phyloP scores from a whole-genome alignment of 2,329 filamentous ascomycete species.

The Beauveria rudraprayagi region DNA sequence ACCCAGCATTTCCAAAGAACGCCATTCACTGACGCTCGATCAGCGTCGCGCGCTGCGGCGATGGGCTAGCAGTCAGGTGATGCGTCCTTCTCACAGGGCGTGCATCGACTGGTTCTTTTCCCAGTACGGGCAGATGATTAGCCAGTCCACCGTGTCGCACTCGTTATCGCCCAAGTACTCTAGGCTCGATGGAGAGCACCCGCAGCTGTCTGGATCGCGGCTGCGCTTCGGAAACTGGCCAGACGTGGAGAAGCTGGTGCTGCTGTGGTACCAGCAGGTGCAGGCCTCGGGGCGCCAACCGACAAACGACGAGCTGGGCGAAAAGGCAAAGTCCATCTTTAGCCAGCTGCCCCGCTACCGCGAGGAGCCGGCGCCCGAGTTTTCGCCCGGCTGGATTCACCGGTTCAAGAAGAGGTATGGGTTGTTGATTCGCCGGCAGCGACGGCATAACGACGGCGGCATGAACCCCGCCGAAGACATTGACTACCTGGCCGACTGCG shows the following conservation, averaged over 20 bases:
- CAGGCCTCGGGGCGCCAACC: conserved; percentile 46
- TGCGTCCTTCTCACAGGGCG: conserved; percentile 51
- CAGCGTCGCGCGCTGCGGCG: conserved; percentile 52
- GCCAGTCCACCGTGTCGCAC: conserved; percentile 56
- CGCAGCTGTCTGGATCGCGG: conserved; percentile 53
- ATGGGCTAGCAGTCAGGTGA: conserved; percentile 50
- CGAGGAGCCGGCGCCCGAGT: conserved; percentile 51
- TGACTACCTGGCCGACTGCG: conserved; percentile 50
- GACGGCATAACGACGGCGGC: conserved; percentile 40
- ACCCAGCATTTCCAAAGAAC: conserved; percentile 33
- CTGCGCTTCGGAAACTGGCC: conserved; percentile 58
- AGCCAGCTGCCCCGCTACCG: conserved; percentile 51
- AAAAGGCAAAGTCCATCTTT: conserved; percentile 54
- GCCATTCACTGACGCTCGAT: conserved; percentile 53
- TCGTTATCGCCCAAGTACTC: conserved; percentile 55
- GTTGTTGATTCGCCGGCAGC: conserved; percentile 47
- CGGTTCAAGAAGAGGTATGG: conserved; percentile 58
- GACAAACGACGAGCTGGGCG: conserved; percentile 54
- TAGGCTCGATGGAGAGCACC: conserved; percentile 50
- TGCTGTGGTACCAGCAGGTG: conserved; percentile 47
- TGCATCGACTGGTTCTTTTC: conserved; percentile 56
- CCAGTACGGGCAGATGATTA: conserved; percentile 52
- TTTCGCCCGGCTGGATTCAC: conserved; percentile 57
- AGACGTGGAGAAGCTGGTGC: conserved; percentile 51
- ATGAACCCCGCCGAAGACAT: conserved; percentile 47